Percentiles rank a stretch among this genome's conserved stretches.
phyloP scores from a whole-genome alignment of 2,329 filamentous ascomycete genomes.

The Pseudocercospora fijiensis region DNA sequence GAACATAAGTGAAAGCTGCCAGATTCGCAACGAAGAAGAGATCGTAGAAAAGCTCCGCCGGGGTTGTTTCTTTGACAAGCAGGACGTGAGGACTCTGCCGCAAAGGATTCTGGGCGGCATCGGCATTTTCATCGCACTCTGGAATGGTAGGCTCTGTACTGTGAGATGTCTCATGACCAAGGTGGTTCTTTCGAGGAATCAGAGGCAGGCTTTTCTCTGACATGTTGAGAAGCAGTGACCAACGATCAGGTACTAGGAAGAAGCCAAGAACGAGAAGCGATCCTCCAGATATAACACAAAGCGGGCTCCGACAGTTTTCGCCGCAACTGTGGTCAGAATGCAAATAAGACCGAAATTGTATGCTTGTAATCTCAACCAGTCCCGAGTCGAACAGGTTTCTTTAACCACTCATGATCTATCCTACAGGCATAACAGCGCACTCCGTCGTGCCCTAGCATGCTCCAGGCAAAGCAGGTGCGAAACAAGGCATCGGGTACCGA shows the following conservation, averaged over 20 bases:
- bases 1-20: slow-evolving; percentile 59
- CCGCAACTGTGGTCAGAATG: neutral
- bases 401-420: neutral
- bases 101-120: neutral
- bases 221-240: neutral
- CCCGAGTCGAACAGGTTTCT: neutral
- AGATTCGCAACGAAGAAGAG: slow-evolving; percentile 65
- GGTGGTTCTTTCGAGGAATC: neutral
- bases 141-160: neutral
- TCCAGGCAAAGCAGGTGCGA: neutral
- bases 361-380: neutral
- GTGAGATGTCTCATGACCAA: neutral
- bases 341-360: neutral
- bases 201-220: neutral
- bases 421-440: neutral
- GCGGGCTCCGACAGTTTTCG: neutral
- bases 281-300: neutral
- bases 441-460: neutral
- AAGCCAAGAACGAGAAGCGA: neutral
- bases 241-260: neutral
- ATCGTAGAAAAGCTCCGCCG: slow-evolving; percentile 58
- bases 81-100: neutral
- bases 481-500: neutral
- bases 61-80: neutral
- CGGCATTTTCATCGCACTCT: neutral